Conservation (phyloP, 2,329 filamentous ascomycete genomes). For the Onygena corvina region DNA sequence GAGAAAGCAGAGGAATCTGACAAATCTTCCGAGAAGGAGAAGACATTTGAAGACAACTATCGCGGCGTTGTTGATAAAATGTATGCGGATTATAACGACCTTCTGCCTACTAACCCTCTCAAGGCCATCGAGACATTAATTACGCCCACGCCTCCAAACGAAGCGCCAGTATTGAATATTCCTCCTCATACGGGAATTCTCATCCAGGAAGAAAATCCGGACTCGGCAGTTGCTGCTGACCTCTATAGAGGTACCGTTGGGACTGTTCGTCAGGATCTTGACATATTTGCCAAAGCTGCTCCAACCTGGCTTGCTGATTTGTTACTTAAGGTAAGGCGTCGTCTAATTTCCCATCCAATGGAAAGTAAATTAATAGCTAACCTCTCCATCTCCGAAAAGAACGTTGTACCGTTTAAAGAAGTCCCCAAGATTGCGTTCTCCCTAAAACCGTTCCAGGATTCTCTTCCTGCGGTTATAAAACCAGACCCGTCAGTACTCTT, state of each 20-base stretch:
- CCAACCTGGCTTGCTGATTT: constrained; percentile 90
- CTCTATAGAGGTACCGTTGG: constrained; percentile 82
- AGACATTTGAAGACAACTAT: constrained; percentile 36
- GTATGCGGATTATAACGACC: constrained; percentile 36
- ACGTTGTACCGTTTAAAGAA: constrained; percentile 75
- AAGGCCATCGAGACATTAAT: constrained; percentile 31
- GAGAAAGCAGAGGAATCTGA: constrained; percentile 54
- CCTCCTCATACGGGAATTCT: constrained; percentile 46
- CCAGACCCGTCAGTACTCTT: constrained; percentile 48
- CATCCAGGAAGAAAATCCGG: constrained; percentile 53
- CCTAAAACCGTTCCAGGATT: constrained; percentile 65
- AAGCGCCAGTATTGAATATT: constrained; percentile 35
- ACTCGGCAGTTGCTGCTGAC: constrained; percentile 59
- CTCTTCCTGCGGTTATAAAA: constrained; percentile 60
- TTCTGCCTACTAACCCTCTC: constrained; percentile 28
- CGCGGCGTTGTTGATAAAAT: constrained; percentile 36
- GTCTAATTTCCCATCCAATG: not conserved
- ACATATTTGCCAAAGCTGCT: constrained; percentile 71
- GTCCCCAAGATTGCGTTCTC: constrained; percentile 92
- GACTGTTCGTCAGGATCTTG: constrained; percentile 61
- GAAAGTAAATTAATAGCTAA: not conserved
- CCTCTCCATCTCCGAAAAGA: constrained; percentile 38
- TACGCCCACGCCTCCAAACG: constrained; percentile 32
- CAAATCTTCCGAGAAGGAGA: constrained; percentile 41
- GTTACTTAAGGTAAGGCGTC: constrained; percentile 50